Percentiles rank a stretch among this genome's conserved stretches.
These are phyloP conservation scores for Spathaspora passalidarum DNA, from an alignment of 805 yeast genomes.

Conservation along the genomic window DNA sequence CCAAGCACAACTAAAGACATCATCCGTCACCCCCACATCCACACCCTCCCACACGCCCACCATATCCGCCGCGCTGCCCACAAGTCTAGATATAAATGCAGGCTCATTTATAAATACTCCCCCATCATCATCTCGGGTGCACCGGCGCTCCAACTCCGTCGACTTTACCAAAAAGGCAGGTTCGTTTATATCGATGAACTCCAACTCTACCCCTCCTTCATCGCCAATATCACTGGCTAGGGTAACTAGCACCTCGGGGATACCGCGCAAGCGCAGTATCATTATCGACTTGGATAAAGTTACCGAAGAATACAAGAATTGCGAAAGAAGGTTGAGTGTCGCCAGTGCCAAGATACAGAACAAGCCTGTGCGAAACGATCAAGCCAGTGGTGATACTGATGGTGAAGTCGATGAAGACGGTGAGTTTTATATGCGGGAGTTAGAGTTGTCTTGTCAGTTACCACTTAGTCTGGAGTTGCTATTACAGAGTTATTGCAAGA, in stretches of 20 bases:
- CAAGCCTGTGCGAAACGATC: neutral
- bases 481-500: conserved; percentile 1
- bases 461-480: conserved; percentile 5
- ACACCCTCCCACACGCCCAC: neutral
- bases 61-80: neutral
- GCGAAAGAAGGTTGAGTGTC: conserved; percentile 6
- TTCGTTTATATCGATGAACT: conserved; percentile 3
- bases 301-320: conserved; percentile 10
- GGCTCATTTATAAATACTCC: neutral
- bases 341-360: neutral
- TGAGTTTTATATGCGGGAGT: neutral
- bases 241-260: neutral
- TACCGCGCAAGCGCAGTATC: neutral
- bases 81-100: neutral
- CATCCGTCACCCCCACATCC: neutral
- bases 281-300: conserved; percentile 15
- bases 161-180: conserved; percentile 6
- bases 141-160: conserved; percentile 8
- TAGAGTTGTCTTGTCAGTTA: conserved; percentile 1
- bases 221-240: conserved; percentile 1
- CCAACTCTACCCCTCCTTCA: neutral
- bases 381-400: neutral
- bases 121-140: neutral
- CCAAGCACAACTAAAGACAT: conserved; percentile 3
- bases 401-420: neutral